phyloP scores from a whole-genome alignment of 768 basidiomycete species.

The Psilocybe cubensis region DNA sequence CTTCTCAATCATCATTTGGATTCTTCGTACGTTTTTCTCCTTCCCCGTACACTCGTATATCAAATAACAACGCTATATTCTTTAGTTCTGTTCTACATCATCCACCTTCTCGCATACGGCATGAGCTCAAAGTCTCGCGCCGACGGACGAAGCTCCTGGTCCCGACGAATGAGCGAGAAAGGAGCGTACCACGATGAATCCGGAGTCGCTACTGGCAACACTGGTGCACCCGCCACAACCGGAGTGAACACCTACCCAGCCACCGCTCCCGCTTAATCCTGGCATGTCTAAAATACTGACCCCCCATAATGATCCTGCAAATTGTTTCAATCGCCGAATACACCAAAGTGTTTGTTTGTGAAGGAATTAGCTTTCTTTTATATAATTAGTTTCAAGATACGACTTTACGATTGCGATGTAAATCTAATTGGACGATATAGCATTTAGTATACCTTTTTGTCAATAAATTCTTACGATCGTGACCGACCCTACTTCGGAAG shows the following conservation, averaged over 20 bases:
- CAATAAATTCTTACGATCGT: too few relatives aligned
- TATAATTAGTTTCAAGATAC: neutral
- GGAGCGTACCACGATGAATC: neutral
- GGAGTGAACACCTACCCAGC: neutral
- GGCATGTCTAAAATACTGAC: neutral
- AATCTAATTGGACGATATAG: too few relatives aligned
- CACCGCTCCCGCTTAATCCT: neutral
- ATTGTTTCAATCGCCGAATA: neutral
- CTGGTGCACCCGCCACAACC: neutral
- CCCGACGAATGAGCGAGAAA: neutral
- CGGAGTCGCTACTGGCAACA: neutral
- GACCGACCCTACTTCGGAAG: too few relatives aligned
- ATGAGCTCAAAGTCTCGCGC: neutral
- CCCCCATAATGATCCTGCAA: neutral
- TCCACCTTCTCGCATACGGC: neutral
- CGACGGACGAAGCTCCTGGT: neutral
- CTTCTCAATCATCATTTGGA: neutral
- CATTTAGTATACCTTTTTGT: too few relatives aligned
- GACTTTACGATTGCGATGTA: neutral
- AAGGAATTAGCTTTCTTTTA: neutral
- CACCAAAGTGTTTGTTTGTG: too few relatives aligned
- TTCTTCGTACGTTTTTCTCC: neutral
- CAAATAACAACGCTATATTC: too few relatives aligned
- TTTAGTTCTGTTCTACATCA: neutral
- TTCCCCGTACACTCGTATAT: neutral